Conservation (phyloP, 2,329 filamentous ascomycete species). For the Alternaria ethzedia region DNA sequence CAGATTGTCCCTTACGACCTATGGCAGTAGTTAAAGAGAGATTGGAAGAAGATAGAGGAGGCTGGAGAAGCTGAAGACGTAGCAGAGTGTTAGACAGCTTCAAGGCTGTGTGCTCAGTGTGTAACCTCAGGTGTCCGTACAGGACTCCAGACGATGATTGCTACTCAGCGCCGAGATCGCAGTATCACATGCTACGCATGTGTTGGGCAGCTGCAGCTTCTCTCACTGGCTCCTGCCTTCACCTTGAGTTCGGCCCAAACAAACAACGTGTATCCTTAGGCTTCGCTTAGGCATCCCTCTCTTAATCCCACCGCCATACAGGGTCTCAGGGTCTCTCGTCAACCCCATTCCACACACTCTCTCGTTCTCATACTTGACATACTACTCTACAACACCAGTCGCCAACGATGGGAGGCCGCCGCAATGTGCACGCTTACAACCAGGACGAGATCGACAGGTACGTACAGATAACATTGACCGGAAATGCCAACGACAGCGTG, state of each 20-base stretch:
- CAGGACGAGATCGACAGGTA: slow-evolving; percentile 22
- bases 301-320: not conserved
- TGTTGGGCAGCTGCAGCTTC: not conserved
- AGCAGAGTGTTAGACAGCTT: fast-evolving
- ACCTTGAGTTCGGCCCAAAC: slow-evolving; percentile 5
- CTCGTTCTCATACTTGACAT: not conserved
- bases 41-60: not conserved
- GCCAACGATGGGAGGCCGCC: slow-evolving; percentile 5
- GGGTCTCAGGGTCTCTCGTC: not conserved
- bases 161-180: not conserved
- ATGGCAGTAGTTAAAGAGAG: not conserved
- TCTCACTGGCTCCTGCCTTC: slow-evolving; percentile 6
- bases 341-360: not conserved
- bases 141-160: not conserved
- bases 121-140: not conserved
- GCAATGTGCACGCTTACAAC: slow-evolving; percentile 11
- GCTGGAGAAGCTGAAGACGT: not conserved
- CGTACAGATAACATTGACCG: not conserved
- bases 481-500: not conserved
- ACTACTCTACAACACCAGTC: not conserved
- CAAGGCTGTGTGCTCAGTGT: not conserved
- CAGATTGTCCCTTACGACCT: not conserved
- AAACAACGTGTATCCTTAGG: not conserved
- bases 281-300: not conserved
- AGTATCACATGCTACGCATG: not conserved